Percentiles rank a stretch among this genome's conserved stretches.
Evolutionary conservation across 2,329 filamentous ascomycete species (phyloP).

Genomic region (Ophiostoma tasmaniense): DNA sequence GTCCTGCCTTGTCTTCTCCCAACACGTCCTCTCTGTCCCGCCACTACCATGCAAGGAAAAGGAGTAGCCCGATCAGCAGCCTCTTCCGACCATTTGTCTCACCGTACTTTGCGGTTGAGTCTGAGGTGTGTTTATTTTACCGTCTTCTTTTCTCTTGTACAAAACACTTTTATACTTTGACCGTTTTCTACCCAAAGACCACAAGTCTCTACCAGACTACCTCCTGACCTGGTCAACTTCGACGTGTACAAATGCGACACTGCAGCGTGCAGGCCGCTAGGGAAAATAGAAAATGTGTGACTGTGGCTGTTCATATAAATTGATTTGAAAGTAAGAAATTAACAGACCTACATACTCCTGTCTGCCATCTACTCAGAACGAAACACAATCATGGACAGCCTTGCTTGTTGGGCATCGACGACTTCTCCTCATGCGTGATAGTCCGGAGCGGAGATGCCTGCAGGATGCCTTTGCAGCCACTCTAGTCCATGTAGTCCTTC

Average conservation of each 20-base stretch:
- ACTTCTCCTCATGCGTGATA: not conserved
- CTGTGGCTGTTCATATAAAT: not conserved
- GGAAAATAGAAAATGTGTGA: not conserved
- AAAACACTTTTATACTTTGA: not conserved
- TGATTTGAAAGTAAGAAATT: too few relatives aligned
- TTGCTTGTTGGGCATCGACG: not conserved
- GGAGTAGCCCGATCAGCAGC: not conserved
- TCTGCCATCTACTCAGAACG: too few relatives aligned
- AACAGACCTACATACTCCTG: too few relatives aligned
- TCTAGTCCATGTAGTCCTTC: too few relatives aligned
- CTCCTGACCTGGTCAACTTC: not conserved
- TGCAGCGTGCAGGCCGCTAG: not conserved
- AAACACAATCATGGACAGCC: not conserved
- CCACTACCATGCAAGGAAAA: not conserved
- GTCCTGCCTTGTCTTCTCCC: not conserved
- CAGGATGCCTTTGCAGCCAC: not conserved
- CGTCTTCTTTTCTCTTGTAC: not conserved
- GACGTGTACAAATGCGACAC: slow-evolving; percentile 5
- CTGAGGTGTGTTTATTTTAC: not conserved
- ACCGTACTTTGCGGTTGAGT: not conserved
- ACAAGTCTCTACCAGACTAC: not conserved
- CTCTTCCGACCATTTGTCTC: not conserved
- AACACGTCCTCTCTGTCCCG: not conserved
- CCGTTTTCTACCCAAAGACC: not conserved
- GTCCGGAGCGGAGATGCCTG: not conserved